phyloP scores from a whole-genome alignment of 2,329 filamentous ascomycete genomes.

The Talaromyces sp. region DNA sequence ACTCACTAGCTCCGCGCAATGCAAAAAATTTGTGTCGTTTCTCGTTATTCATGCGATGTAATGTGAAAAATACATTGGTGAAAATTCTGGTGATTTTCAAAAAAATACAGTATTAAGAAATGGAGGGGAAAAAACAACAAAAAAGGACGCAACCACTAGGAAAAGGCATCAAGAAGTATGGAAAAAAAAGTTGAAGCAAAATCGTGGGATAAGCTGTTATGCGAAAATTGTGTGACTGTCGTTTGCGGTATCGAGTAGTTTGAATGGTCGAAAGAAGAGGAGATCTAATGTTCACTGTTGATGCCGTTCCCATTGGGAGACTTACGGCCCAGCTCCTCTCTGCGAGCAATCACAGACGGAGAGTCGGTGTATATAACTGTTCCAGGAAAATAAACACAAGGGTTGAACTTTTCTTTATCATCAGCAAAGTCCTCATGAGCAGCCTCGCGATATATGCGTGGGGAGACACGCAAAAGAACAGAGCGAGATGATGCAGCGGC shows the following conservation, averaged over 20 bases:
- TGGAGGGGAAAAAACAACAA: background rate
- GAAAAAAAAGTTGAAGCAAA: background rate
- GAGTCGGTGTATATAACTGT: constrained; percentile 47
- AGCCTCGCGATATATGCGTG: constrained; percentile 47
- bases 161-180: background rate
- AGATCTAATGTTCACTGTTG: background rate
- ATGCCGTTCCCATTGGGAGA: constrained; percentile 2
- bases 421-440: constrained; percentile 44
- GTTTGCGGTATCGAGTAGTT: background rate
- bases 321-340: constrained; percentile 34
- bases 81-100: background rate
- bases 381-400: constrained; percentile 45
- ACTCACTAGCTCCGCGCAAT: background rate
- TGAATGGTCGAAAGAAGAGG: background rate
- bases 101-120: background rate
- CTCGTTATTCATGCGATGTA: background rate
- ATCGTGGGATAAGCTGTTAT: background rate
- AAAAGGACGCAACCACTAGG: background rate
- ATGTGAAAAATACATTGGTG: background rate
- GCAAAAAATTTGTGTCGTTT: background rate
- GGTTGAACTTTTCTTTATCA: constrained; percentile 38
- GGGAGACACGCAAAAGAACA: constrained; percentile 47
- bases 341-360: constrained; percentile 33
- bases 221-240: background rate
- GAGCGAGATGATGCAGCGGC: constrained; percentile 24